Base-by-base conservation (phyloP, 345 rosid species). In the Anacardium occidentale region DNA sequence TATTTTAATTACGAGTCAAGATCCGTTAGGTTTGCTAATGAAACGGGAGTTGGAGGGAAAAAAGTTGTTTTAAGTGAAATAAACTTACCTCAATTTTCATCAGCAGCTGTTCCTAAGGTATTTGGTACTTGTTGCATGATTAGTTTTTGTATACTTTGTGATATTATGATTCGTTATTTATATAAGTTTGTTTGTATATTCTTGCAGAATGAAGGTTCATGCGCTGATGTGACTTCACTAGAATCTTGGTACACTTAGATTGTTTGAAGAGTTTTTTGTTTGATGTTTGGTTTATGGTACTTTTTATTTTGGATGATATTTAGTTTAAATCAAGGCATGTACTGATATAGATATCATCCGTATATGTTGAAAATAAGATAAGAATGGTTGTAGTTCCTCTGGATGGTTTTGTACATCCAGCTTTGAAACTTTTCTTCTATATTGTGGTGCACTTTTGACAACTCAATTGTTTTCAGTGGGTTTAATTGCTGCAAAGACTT, bases 11-110 rank as follows among this genome's bases (percentile, higher is more conserved):
- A 86, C 60, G 78, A 80, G 61, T 82, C 90, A 20, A 83, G 80
- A 79, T 57, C 45, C 5, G 25, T 89, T 67, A 87, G 82, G 75
- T 92, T 95, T 83, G 78, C 79, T 74, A 45, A 73, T 26, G 87
- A 83, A 75, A 67, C 34, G 24, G 78, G 62, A 66, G 57, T 29
- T 72, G n/a, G 77, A 51, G 64, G 26, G 7, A 73, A 66, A 22
- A 72, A 64, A 62, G 71, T 48, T 42, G 69, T 48, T 79, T 61
- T 64, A 12, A 45, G 69, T 65, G 79, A 69, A 56, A 68, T 81
- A n/a, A 78, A 21, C 64, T 78, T 95, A 76, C 93, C 94, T 58
- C 98, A 87, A 25, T 91, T 95, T 83, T 95, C 99, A 57, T 89
- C 99, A 0, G 88, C 92, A 32, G 68, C 89, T 68, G 86, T 87